Base-by-base conservation (phyloP, 306 rosid species). In the Benincasa hispida region DNA sequence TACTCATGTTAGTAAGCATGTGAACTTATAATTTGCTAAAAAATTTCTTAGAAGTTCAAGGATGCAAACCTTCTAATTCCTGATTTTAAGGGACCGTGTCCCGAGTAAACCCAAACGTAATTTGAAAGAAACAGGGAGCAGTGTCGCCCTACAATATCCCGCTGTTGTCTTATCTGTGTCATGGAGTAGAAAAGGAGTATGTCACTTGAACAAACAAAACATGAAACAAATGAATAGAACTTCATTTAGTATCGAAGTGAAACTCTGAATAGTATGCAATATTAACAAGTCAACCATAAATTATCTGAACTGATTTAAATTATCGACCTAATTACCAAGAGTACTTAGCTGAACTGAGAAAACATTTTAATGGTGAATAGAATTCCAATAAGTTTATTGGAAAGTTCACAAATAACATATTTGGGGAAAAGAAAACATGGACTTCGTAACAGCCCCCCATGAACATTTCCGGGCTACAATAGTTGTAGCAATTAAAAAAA, bases 111-210 rank as follows among this genome's bases (percentile, higher is more conserved):
- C 86, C 79, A 84, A 76, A 93, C 83, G 72, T 93, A 93, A 78
- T 82, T 78, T 35, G 94, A 86, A 77, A 93, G 88, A 81, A 93
- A 86, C 59, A 84, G 91, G 83, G 90, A 84, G 82, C 92, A 87
- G 10, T 89, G 90, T 53, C 82, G 88, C 74, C 87, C 83, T 79
- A 91, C 58, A 41, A 84, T 61, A 73, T 91, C 96, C 34, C 92
- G 90, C 79, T 91, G 92, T 79, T 87, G 96, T 57, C 90, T 79
- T 80, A 93, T 85, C 98, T 93, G 91, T 86, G 78, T 48, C 79
- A 84, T 59, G 67, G 81, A 77, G 76, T 60, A 79, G 57, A 82
- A 72, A 66, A 66, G 27, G 15, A 28, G 3, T 47, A 54, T 17
- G 45, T 56, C 63, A 74, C n/a, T 14, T 74, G 17, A n/a, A 69